Evolutionary conservation across 176 grass and related monocot species (phyloP).

Genomic region (Cenchrus americanus): DNA sequence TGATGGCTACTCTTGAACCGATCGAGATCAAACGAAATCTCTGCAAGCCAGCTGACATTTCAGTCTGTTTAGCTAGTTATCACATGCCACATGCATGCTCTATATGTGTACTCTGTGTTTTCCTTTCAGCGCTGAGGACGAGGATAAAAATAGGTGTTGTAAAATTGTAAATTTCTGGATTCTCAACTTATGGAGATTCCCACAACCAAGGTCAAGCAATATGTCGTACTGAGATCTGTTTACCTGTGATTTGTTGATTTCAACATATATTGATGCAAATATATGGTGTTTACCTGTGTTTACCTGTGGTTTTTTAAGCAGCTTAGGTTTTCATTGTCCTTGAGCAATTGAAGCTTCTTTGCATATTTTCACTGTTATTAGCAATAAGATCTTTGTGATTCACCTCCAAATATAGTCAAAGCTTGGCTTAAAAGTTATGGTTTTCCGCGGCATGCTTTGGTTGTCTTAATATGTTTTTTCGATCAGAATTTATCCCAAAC

Average conservation of each 20-base stretch:
- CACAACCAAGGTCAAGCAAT: no score
- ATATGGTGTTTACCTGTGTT: background rate
- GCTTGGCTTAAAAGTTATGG: background rate
- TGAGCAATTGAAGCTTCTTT: background rate
- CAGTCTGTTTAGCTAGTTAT: no score
- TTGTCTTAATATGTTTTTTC: conserved; percentile 32
- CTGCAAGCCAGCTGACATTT: no score
- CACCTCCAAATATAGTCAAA: background rate
- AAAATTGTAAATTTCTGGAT: background rate
- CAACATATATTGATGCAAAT: background rate
- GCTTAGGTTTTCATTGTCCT: background rate
- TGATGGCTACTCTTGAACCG: no score
- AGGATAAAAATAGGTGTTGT: conserved; percentile 1
- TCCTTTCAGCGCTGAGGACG: no score
- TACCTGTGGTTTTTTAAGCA: background rate
- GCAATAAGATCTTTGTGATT: background rate
- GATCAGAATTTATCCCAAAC: conserved; percentile 84
- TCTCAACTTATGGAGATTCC: background rate
- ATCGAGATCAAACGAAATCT: no score
- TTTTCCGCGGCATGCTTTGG: background rate
- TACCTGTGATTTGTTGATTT: conserved; percentile 8
- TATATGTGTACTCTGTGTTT: no score
- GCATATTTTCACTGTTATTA: background rate
- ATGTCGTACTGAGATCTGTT: background rate
- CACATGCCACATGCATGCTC: no score